Evolutionary conservation across 495 filamentous ascomycete genomes (phyloP).

Genomic region (Trichoderma erinaceum): DNA sequence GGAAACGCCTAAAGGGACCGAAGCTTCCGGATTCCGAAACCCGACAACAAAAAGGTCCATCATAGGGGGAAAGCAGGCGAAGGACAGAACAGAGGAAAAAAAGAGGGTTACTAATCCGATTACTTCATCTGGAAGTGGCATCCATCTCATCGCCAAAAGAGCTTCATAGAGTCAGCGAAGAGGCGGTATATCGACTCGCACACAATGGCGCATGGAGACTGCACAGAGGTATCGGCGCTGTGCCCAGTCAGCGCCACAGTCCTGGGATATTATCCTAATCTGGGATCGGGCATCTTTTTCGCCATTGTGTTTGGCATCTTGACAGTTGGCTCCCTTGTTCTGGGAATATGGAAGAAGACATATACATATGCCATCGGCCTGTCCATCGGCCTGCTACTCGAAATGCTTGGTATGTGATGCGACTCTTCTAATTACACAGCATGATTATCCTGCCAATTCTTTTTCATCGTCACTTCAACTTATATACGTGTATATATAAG

Average conservation of each 20-base stretch:
- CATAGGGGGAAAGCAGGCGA: neutral
- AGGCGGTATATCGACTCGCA: neutral
- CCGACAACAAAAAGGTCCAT: neutral
- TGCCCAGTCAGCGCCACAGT: slow-evolving; percentile 59
- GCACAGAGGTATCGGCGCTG: slow-evolving; percentile 39
- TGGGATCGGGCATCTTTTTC: slow-evolving; percentile 59
- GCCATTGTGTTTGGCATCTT: slow-evolving; percentile 48
- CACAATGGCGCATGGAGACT: slow-evolving; percentile 21
- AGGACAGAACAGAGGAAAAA: neutral
- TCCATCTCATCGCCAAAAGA: neutral
- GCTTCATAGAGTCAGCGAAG: neutral
- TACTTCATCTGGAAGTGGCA: neutral
- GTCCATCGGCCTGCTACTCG: slow-evolving; percentile 38
- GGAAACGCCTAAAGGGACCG: neutral
- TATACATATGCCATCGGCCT: slow-evolving; percentile 56
- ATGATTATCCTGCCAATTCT: too few relatives aligned
- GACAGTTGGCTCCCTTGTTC: slow-evolving; percentile 37
- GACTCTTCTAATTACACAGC: neutral
- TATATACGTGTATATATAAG: too few relatives aligned
- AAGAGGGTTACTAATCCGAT: neutral
- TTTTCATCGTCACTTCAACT: neutral
- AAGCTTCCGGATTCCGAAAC: slow-evolving; percentile 9
- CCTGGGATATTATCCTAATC: slow-evolving; percentile 61
- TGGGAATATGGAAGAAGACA: slow-evolving; percentile 53
- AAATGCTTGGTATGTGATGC: slow-evolving; percentile 29